Base-by-base conservation (phyloP, 352 stramenopile species). In the Phytophthora syringae region DNA sequence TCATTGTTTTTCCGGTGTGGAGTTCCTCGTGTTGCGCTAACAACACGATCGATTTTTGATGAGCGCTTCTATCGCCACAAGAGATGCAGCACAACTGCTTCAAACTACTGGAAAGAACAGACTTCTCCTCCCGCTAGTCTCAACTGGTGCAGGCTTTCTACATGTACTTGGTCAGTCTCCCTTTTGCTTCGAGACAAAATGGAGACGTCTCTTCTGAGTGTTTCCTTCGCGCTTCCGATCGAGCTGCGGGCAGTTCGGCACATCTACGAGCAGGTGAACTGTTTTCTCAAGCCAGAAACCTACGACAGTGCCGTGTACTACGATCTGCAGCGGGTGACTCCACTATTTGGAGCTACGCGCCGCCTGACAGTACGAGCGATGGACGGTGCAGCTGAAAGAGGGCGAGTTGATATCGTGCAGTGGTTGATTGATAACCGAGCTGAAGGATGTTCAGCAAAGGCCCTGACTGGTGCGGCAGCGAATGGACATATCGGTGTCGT, bases 361-460 rank as follows among this genome's bases (percentile, higher is more conserved):
- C 18, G 11, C 9, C 16, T 24, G 12, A 45, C 49, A 13, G 18
- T 30, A 7, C 12, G 32, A 32, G 49, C 49, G 12, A 56, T 56
- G 49, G 49, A 55, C 28, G 30, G 49, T 24, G 49, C 49, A 43
- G 49, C 49, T 32, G 4, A 20, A 24, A 13, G 32, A 56, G 49
- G 30, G 10, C 49, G 32, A 34, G 9, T 45, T 11, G 32, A 56
- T 40, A 44, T 56, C 30, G 15, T 56, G 28, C n/a, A 36, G 20
- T 30, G 49, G 18, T 39, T 39, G 5, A 15, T 36, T 44, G 21
- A 15, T 11, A 44, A 42, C 18, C 28, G 49, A 45, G n/a, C 5
- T 0, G 49, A 56, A 44, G 48, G 49, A 15, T 56, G 30, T 30
- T 44, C 30, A 18, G 15, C 49, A 21, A 18, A 7, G 16, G 27